Evolutionary conservation across 108 stramenopile genomes (phyloP).

Genomic region (Nannochloropsis salina): DNA sequence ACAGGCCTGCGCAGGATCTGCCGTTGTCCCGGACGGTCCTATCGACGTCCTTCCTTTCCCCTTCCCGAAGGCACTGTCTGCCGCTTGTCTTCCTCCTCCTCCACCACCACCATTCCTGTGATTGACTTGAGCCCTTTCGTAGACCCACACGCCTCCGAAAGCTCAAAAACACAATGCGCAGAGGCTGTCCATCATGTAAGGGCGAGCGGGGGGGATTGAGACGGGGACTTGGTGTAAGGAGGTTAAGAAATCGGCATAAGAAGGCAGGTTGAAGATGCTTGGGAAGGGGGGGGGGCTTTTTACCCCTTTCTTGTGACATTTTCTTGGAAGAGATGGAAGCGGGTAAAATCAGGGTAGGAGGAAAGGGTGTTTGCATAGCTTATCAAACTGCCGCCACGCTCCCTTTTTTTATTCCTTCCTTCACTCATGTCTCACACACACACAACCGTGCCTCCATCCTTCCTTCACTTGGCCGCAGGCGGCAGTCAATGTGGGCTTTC

Average conservation of each 20-base stretch:
- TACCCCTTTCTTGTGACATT: too few species aligned
- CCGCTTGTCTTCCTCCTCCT: neutral
- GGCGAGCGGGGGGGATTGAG: neutral
- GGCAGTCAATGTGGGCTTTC: neutral
- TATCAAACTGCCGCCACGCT: neutral
- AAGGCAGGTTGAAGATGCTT: too few species aligned
- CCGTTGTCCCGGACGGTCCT: neutral
- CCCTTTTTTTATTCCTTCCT: neutral
- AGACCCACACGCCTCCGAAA: slow-evolving; percentile 8
- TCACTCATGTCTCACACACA: neutral
- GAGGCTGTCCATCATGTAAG: neutral
- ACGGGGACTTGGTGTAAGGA: neutral
- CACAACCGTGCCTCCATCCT: neutral
- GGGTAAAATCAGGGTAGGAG: too few species aligned
- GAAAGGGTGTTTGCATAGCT: too few species aligned
- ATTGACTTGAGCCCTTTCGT: neutral
- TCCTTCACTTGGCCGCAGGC: neutral
- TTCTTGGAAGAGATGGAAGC: too few species aligned
- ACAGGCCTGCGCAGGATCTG: neutral
- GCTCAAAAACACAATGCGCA: neutral
- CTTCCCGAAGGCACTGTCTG: neutral
- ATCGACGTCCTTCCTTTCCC: neutral
- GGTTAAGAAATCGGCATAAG: too few species aligned
- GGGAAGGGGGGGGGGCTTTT: too few species aligned
- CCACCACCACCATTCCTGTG: neutral